Evolutionary conservation across 164 flowering plant species (phyloP), one percentile per base, ranked within the genome.

Genomic region (Annona cherimola): DNA sequence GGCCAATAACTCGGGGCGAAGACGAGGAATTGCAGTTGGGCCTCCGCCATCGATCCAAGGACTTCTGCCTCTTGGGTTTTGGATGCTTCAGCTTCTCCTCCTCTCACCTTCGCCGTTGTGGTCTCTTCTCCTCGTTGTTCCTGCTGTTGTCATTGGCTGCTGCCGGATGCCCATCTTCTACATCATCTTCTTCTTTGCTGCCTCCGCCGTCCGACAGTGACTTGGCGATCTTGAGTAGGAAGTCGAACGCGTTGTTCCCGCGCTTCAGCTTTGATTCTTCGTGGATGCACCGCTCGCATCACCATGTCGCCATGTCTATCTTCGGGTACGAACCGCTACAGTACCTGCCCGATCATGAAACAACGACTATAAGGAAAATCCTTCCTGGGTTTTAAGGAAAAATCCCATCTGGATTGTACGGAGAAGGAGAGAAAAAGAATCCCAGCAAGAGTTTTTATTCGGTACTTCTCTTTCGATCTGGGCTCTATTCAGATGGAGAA

Each of bases 221-320:
- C 55, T 67, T 54, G 45, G 69, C 69, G 39, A 67, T 67, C 14
- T 67, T 39, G 35, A 67, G 50, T 5, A 67, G 69, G 55, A 67
- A 67, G 3, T 11, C 69, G 6, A 64, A 16, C 12, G 11, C 68
- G 11, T 26, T 45, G 63, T 26, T 9, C 7, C 43, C 55, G 42
- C 35, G 61, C 61, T 35, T 50, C 6, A 55, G 20, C 67, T 72
- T 45, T 6, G 43, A 61, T 18, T 72, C 41, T 8, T 63, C 74
- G 68, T 63, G 45, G 45, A 72, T 16, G 62, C 74, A 72, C 74
- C 74, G 64, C 74, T 72, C 74, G 68, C 74, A 72, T 39, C 67
- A 60, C 74, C 74, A 72, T 39, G 69, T 72, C 9, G 45, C 57
- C 68, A 50, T 63, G 61, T 72, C 68, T 46, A 63, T 72, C 18